Base-by-base conservation (phyloP, 768 basidiomycete species). In the Leccinum barrowsii region DNA sequence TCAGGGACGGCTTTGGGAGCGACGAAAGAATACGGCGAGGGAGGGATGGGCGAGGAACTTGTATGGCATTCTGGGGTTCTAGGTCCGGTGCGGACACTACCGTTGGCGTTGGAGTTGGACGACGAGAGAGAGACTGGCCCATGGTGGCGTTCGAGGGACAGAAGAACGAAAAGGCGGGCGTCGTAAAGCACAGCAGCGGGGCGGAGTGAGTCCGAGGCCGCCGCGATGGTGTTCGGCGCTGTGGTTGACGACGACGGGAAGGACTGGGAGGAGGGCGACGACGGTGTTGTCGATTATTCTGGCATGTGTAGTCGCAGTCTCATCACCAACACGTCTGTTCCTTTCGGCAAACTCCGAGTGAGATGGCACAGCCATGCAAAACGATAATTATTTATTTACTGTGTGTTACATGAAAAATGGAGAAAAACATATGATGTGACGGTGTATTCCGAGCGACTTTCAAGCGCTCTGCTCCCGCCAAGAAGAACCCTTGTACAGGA, bases 401-500 rank as follows among this genome's bases (percentile, higher is more conserved):
- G 17, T 35, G 15, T 37, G 15, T 50, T 56, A 37, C 56, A 49
- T 47, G 17, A 60, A 55, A 52, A 59, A 63, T 44, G 37, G 35
- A 22, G 37, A 44, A 57, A 53, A 55, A 46, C n/a, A 56, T 28
- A 54, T 32, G 12, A 46, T n/a, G n/a, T 30, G 15, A 13, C 12
- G 1, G 10, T 32, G 2, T 7, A 37, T n/a, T 40, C 37, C 26
- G 26, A 28, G 26, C 17, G 17, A 13, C 22, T 8, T 19, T 58
- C 56, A 65, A 52, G 17, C 10, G 2, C 8, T 32, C 77, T 78
- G 67, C 61, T 77, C 74, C 8, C 89, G 77, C 89, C 89, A 90
- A 7, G 67, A 62, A 12, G 70, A 74, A 0, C 88, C 90, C 70
- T 84, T 84, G 74, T 72, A 72, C 59, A 80, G 75, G 2, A 89